Percentiles rank a stretch among this genome's conserved stretches.
phyloP scores from a whole-genome alignment of 2,329 filamentous ascomycete genomes.

The Escovopsis sp. region DNA sequence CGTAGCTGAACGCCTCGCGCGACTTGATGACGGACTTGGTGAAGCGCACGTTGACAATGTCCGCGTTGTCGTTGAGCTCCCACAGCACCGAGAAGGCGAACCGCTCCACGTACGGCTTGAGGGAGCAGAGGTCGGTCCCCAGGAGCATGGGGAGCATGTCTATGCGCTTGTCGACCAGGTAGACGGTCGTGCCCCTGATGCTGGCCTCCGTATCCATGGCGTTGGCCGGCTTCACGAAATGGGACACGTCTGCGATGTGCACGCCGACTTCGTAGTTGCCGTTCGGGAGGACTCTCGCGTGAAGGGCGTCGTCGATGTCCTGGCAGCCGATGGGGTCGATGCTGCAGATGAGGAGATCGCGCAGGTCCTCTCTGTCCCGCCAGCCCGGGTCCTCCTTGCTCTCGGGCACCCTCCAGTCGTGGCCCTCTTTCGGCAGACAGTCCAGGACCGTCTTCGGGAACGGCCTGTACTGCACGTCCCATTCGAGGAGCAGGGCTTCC shows the following conservation, averaged over 20 bases:
- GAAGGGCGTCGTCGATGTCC: constrained; percentile 94
- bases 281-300: constrained; percentile 71
- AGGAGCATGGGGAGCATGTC: constrained; percentile 97
- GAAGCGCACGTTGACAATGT: constrained; percentile 74
- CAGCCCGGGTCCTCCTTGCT: constrained; percentile 71
- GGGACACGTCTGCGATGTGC: constrained; percentile 97
- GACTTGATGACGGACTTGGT: constrained; percentile 98
- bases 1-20: constrained; percentile 93
- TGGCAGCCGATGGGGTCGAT: constrained; percentile 94
- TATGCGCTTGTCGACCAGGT: constrained; percentile 96
- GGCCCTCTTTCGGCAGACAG: constrained; percentile 79
- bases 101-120: constrained; percentile 95
- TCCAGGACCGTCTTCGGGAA: constrained; percentile 94
- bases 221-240: constrained; percentile 94
- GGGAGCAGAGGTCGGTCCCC: constrained; percentile 87
- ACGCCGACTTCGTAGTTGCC: constrained; percentile 94
- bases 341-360: constrained; percentile 82
- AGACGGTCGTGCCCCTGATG: constrained; percentile 88
- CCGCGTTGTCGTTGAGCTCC: constrained; percentile 76
- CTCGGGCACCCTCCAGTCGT: constrained; percentile 84
- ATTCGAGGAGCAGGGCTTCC: constrained; percentile 83
- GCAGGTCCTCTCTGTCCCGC: constrained; percentile 70
- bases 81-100: constrained; percentile 76
- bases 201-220: constrained; percentile 95
- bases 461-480: constrained; percentile 93